These are phyloP conservation scores for Sutorius australiensis DNA, from an alignment of 768 basidiomycete genomes.

Conservation along the genomic window DNA sequence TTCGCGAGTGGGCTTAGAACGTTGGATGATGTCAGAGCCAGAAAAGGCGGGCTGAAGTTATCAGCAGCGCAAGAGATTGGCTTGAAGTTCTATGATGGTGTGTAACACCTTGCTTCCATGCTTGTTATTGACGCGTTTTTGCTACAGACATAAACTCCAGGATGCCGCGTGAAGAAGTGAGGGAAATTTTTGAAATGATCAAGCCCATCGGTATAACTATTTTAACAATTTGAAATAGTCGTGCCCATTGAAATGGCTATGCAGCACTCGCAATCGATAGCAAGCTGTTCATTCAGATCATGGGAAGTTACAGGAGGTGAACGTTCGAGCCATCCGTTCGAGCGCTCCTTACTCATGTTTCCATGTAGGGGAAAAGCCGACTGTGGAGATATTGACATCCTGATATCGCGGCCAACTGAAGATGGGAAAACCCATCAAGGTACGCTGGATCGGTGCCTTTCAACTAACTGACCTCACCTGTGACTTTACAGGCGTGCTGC, in stretches of 20 bases:
- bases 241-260: not conserved
- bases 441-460: constrained; percentile 21
- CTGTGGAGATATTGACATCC: constrained; percentile 90
- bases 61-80: constrained; percentile 63
- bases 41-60: constrained; percentile 61
- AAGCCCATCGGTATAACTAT: constrained; percentile 56
- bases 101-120: constrained; percentile 1
- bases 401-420: constrained; percentile 70
- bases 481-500: constrained; percentile 50
- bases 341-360: not conserved
- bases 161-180: constrained; percentile 82
- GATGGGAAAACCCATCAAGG: constrained; percentile 78
- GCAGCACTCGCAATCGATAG: constrained; percentile 69
- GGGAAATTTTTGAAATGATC: constrained; percentile 67
- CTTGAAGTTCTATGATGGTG: constrained; percentile 66
- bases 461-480: not conserved
- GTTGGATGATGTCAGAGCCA: constrained; percentile 63
- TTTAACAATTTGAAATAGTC: not conserved
- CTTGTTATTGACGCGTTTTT: not conserved
- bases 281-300: constrained; percentile 72
- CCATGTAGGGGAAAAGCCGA: constrained; percentile 63
- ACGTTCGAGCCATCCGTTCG: not conserved
- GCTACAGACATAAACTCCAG: constrained; percentile 74
- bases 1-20: constrained; percentile 73
- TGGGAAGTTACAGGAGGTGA: constrained; percentile 87